A percentile compares a stretch with the other conserved stretches of the same genome.
Conservation (phyloP, 148 eudicot genomes). For the Heliamphora exappendiculata region DNA sequence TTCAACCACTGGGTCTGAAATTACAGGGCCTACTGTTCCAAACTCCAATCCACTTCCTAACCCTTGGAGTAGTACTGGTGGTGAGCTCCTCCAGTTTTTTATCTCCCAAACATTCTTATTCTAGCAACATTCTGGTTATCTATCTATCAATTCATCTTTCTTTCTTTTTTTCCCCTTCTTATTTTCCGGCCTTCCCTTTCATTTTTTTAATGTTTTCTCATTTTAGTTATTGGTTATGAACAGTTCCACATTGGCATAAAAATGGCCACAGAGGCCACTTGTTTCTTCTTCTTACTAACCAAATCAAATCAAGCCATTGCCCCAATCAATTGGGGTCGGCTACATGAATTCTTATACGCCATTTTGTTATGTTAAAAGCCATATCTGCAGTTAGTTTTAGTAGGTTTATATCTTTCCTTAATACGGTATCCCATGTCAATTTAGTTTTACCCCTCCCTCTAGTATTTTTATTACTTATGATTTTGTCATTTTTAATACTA, state of each 20-base stretch:
- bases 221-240: not conserved
- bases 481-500: no score
- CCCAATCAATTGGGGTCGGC: no score
- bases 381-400: no score
- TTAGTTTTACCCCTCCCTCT: no score
- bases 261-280: not conserved
- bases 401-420: no score
- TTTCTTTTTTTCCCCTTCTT: not conserved
- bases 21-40: constrained; percentile 46
- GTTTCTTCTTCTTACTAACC: not conserved
- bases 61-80: constrained; percentile 70
- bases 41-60: constrained; percentile 86
- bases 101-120: not conserved
- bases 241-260: not conserved
- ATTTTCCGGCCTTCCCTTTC: not conserved
- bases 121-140: constrained; percentile 4
- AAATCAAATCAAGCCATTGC: no score
- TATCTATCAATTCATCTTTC: no score
- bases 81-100: constrained; percentile 28
- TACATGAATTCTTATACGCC: no score
- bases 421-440: no score
- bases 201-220: not conserved
- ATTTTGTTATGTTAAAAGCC: no score
- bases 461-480: no score
- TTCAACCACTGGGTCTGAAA: constrained; percentile 58